Evolutionary conservation across 1,284 basidiomycete genomes (phyloP).

Genomic region (Rhizopogon parksii): DNA sequence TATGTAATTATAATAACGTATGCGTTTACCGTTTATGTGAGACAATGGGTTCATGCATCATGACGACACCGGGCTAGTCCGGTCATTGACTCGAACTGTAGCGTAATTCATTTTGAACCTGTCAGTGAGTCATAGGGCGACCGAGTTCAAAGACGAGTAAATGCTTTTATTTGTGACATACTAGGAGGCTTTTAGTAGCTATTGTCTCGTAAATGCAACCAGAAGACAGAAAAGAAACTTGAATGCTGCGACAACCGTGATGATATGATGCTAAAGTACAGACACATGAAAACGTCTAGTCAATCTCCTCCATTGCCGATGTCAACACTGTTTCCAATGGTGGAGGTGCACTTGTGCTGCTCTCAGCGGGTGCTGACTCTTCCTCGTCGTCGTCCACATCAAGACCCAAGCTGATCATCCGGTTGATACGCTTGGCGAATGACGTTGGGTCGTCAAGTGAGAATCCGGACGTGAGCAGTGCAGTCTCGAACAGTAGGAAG

Average conservation of each 20-base stretch:
- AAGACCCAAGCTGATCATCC: constrained; percentile 87
- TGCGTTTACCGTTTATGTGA: no score
- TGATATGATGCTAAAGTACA: constrained; percentile 25
- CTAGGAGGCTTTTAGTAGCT: constrained; percentile 8
- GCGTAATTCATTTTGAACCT: no score
- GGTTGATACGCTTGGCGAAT: constrained; percentile 94
- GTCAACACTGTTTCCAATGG: constrained; percentile 52
- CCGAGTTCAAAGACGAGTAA: background rate
- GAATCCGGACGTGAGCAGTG: constrained; percentile 91
- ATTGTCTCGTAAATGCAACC: constrained; percentile 8
- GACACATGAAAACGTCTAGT: constrained; percentile 39
- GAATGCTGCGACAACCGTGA: constrained; percentile 15
- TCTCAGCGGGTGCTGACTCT: constrained; percentile 29
- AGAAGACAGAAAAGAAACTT: constrained; percentile 2
- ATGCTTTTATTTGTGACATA: constrained; percentile 9
- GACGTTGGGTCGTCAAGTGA: constrained; percentile 92
- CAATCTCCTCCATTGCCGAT: constrained; percentile 84
- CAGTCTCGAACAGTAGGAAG: constrained; percentile 94
- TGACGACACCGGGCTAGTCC: no score
- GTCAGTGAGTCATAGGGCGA: no score
- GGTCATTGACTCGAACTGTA: no score
- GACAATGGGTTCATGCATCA: no score
- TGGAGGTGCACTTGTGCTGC: constrained; percentile 38
- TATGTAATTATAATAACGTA: no score
- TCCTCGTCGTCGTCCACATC: constrained; percentile 75